Base-by-base conservation (phyloP, 2,329 filamentous ascomycete species). In the Colletotrichum magnum region DNA sequence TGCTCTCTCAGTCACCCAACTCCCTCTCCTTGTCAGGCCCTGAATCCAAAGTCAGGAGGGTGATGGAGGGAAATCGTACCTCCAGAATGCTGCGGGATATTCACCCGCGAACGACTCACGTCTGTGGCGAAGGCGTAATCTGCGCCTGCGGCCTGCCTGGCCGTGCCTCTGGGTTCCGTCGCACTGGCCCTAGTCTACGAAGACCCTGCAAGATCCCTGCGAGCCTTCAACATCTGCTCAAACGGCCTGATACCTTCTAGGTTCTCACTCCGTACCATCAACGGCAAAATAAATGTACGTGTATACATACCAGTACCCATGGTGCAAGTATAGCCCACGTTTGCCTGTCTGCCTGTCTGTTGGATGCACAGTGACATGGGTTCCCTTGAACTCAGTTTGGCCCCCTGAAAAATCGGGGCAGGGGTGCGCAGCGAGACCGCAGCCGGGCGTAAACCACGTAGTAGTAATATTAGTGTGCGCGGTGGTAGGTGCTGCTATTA, bases 401-500 rank as follows among this genome's bases (percentile, higher is more conserved):
- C 45, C 36, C 39, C 48, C 28, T 28, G 48, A 24, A 50, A 36
- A 57, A n/a, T 39, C 53, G 60, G 47, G 41, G 60, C 65, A 68
- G 51, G 65, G 65, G 47, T 68, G 18, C 24, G 47, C 58, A 68
- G 59, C 65, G 47, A 64, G 28, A 50, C 47, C 54, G 48, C 26
- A 59, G 54, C 56, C 61, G 65, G 65, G 65, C 65, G 65, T 56
- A 58, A 47, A 18, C 53, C 21, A 24, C 21, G 21, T 24, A 24
- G 21, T 24, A 24, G 21, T 24, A 24, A 24, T 24, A 24, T 24
- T 24, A 24, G 21, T 4, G 21, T 59, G 61, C 51, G 47, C 43
- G 51, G 43, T 67, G 54, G 65, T 58, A 45, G 65, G 28, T 51
- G 48, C 48, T 24, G 21, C 21, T 24, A 24, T 24, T 24, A 24